phyloP scores from a whole-genome alignment of 805 yeast species.

The Kuraishia ogatae region DNA sequence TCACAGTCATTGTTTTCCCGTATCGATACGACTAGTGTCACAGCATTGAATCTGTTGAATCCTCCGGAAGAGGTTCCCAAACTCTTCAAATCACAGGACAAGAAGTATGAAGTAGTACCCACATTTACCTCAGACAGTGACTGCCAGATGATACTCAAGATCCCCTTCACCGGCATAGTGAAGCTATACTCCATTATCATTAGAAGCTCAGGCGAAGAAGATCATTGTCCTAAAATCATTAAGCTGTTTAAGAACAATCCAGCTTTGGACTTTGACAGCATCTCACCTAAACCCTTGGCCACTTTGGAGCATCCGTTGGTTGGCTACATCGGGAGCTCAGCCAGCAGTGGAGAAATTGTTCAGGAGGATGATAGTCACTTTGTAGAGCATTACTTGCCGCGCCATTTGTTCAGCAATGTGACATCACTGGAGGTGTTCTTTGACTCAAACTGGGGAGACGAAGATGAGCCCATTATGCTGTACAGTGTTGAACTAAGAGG shows the following conservation, averaged over 20 bases:
- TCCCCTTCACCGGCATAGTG: constrained; percentile 72
- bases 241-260: constrained; percentile 65
- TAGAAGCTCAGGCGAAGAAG: constrained; percentile 49
- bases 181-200: constrained; percentile 67
- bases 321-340: constrained; percentile 33
- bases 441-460: constrained; percentile 55
- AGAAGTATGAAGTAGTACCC: constrained; percentile 38
- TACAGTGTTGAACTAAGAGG: constrained; percentile 80
- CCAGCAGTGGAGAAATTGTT: constrained; percentile 12
- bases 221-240: constrained; percentile 60
- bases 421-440: constrained; percentile 60
- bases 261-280: constrained; percentile 65
- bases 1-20: constrained; percentile 58
- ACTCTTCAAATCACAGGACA: constrained; percentile 45
- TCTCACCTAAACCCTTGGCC: constrained; percentile 40
- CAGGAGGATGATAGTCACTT: constrained; percentile 42
- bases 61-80: constrained; percentile 36
- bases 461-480: constrained; percentile 47
- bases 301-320: constrained; percentile 55
- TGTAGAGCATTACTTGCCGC: constrained; percentile 76
- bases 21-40: constrained; percentile 51
- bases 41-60: constrained; percentile 55
- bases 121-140: constrained; percentile 61
- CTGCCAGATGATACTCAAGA: constrained; percentile 63
- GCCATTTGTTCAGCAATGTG: constrained; percentile 65